Evolutionary conservation across 352 stramenopile genomes (phyloP), one percentile per base, ranked within the genome.

Genomic region (Hyaloperonospora arabidopsidis): DNA sequence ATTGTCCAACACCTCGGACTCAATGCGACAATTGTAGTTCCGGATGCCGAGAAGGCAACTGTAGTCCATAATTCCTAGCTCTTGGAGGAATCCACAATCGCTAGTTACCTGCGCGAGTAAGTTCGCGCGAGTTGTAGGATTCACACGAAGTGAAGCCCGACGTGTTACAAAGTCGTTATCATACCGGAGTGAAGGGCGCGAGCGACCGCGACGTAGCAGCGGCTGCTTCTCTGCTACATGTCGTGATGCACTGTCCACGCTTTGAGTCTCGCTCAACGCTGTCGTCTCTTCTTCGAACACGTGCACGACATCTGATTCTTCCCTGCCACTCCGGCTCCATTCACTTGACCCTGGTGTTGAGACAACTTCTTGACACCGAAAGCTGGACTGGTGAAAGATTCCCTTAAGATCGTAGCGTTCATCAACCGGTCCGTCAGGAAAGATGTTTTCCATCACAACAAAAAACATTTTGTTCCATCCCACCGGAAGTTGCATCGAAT

Each of bases 401-500:
- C 83, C 83, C 51, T 93, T 93, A 5, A 93, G 63, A 38, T 93
- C 83, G 60, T 93, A 93, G 13, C 83, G 75, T 43, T 93, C 83
- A 40, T 90, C 76, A 14, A 89, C 75, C 0, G 75, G 73, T 14
- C 79, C 76, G 53, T 88, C 77, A 1, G 78, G 70, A 54, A 91
- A 88, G 15, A 91, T 85, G 55, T 93, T 93, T 40, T 93, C 81
- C 83, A 93, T 93, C 34, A 91, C 83, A 28, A 93, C 67, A 56
- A 93, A 93, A 65, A 93, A 93, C 81, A 93, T 93, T 35, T 87
- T 87, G 72, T 93, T 91, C 83, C 83, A 93, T 4, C 83, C 83
- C 0, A 93, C 83, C 1, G 83, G 83, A n/a, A 93, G 70, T 56
- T 93, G 83, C 83, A 93, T 93, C 45, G 81, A 91, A 54, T 93